These are phyloP conservation scores for Veloboletus limbatus DNA, from an alignment of 1,284 basidiomycete species.

Conservation along the genomic window DNA sequence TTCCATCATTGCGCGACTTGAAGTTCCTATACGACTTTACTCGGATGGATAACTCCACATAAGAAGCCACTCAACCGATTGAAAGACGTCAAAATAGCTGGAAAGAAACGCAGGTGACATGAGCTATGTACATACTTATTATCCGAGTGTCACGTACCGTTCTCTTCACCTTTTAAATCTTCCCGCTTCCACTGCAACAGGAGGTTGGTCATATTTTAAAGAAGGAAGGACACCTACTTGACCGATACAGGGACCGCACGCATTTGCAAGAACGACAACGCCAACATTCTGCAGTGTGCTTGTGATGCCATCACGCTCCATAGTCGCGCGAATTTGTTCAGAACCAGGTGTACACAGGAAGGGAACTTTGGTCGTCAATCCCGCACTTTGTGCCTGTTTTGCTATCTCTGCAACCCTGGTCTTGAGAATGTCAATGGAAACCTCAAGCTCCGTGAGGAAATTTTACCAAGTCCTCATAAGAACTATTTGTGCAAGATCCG, in stretches of 20 bases:
- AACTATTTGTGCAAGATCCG: slow-evolving; percentile 97
- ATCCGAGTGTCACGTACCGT: slow-evolving; percentile 54
- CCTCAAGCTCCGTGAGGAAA: not conserved
- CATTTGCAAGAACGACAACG: slow-evolving; percentile 92
- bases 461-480: slow-evolving; percentile 89
- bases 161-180: slow-evolving; percentile 88
- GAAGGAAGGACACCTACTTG: slow-evolving; percentile 51
- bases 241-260: slow-evolving; percentile 98
- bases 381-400: slow-evolving; percentile 82
- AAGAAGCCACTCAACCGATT: slow-evolving; percentile 62
- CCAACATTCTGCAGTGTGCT: slow-evolving; percentile 82
- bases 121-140: slow-evolving; percentile 3
- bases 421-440: slow-evolving; percentile 28
- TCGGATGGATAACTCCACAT: not conserved
- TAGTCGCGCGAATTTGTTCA: slow-evolving; percentile 96
- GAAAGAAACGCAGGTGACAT: slow-evolving; percentile 1
- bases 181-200: slow-evolving; percentile 83
- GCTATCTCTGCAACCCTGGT: slow-evolving; percentile 85
- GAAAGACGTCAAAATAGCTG: slow-evolving; percentile 97
- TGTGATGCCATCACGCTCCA: slow-evolving; percentile 92
- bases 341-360: slow-evolving; percentile 98
- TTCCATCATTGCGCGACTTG: slow-evolving; percentile 97
- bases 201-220: slow-evolving; percentile 2
- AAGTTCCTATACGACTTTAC: slow-evolving; percentile 62
- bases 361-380: slow-evolving; percentile 82